These are phyloP conservation scores for Prototheca cutis DNA, from an alignment of 163 green algal genomes.

Conservation along the genomic window DNA sequence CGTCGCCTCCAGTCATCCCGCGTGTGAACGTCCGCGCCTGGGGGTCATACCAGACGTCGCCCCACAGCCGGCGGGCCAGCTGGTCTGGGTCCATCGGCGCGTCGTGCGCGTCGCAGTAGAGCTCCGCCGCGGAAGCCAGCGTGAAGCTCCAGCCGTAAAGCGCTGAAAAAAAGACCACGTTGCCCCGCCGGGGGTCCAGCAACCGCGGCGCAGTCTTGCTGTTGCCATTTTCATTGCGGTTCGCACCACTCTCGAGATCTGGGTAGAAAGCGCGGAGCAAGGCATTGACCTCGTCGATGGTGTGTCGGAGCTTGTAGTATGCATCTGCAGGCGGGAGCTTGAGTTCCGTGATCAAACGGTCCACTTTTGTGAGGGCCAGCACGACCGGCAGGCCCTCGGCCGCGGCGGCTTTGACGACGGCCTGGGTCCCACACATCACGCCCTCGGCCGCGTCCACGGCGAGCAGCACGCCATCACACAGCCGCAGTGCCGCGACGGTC, in stretches of 20 bases:
- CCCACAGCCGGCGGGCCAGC: conserved; percentile 86
- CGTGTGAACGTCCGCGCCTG: conserved; percentile 30
- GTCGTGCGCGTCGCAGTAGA: conserved; percentile 59
- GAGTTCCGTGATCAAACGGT: conserved; percentile 96
- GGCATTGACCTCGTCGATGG: conserved; percentile 87
- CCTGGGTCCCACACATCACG: conserved; percentile 77
- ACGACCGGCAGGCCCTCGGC: conserved; percentile 77
- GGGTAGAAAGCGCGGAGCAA: conserved; percentile 37
- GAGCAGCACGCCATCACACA: conserved; percentile 86
- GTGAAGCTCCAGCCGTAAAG: conserved; percentile 89
- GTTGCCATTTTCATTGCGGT: background rate
- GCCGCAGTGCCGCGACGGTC: conserved; percentile 73
- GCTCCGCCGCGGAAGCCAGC: conserved; percentile 75
- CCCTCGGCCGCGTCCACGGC: conserved; percentile 93
- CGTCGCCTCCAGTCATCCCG: conserved; percentile 19
- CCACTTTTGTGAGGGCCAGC: conserved; percentile 92
- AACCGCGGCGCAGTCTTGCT: background rate
- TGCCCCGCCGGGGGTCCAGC: conserved; percentile 75
- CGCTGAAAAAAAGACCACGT: conserved; percentile 77
- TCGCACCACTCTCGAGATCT: conserved; percentile 10
- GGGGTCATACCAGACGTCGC: conserved; percentile 84
- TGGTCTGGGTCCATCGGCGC: conserved; percentile 48
- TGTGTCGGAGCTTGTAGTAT: conserved; percentile 96
- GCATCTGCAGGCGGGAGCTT: conserved; percentile 94
- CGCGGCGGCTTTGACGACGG: conserved; percentile 71